phyloP scores from a whole-genome alignment of 148 eudicot genomes.

The Hydrangea macrophylla region DNA sequence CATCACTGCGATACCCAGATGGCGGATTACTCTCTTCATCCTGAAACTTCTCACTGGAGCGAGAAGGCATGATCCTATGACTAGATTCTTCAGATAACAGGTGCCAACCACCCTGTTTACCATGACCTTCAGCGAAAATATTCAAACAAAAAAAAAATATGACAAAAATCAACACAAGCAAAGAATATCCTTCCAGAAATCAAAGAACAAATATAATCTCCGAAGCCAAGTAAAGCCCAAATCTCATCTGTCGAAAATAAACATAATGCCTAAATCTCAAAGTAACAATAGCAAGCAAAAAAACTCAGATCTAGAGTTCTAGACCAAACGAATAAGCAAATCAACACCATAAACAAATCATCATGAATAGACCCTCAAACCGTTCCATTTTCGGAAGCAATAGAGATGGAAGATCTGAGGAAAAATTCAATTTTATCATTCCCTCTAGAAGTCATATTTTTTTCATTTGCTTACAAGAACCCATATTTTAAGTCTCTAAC shows the following conservation, averaged over 20 bases:
- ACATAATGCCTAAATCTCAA: slow-evolving; percentile 5
- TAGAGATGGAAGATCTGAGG: not conserved
- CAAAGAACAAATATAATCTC: not conserved
- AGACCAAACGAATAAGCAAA: not conserved
- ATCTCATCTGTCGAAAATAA: too few relatives aligned
- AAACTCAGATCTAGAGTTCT: slow-evolving; percentile 7
- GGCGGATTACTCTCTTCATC: slow-evolving; percentile 42
- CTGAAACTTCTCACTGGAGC: slow-evolving; percentile 36
- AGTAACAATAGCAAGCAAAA: not conserved
- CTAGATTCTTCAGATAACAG: slow-evolving; percentile 40
- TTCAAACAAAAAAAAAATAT: slow-evolving; percentile 7
- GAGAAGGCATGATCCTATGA: slow-evolving; percentile 42
- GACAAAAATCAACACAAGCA: slow-evolving; percentile 25
- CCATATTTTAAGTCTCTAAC: not conserved
- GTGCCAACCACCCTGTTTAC: slow-evolving; percentile 69
- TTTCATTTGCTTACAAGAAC: not conserved
- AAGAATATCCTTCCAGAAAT: not conserved
- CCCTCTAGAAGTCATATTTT: not conserved
- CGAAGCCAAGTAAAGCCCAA: not conserved
- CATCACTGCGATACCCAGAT: slow-evolving; percentile 44
- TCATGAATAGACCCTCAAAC: not conserved
- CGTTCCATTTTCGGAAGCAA: not conserved
- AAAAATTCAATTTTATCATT: not conserved
- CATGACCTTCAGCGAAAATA: slow-evolving; percentile 54
- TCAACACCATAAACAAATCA: not conserved